A percentile compares a stretch with the other conserved stretches of the same genome.
Conservation (phyloP, 768 basidiomycete species). For the Thelephora ganbajun region DNA sequence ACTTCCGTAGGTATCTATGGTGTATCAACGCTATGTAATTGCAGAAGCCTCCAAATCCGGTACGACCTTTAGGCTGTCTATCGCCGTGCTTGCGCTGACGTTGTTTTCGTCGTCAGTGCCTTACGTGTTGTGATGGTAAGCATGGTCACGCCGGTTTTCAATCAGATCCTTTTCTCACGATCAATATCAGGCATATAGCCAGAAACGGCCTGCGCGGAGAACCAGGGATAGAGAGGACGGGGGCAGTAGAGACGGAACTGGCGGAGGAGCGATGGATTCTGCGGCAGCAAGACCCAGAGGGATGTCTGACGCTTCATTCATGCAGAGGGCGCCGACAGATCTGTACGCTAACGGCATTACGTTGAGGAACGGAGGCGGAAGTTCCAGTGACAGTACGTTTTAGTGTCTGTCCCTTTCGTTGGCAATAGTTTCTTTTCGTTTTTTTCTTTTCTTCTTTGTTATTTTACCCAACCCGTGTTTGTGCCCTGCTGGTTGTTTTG, state of each 20-base stretch:
- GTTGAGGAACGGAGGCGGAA: neutral
- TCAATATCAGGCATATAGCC: conserved; percentile 53
- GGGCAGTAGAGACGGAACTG: conserved; percentile 7
- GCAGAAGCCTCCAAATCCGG: conserved; percentile 83
- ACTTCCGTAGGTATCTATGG: conserved; percentile 90
- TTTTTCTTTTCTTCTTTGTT: too few species aligned
- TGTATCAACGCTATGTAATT: conserved; percentile 84
- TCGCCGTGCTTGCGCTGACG: conserved; percentile 5
- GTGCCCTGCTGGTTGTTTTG: too few species aligned
- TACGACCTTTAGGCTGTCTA: conserved; percentile 18
- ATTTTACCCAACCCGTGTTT: too few species aligned
- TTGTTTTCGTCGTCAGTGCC: conserved; percentile 30
- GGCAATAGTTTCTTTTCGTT: too few species aligned
- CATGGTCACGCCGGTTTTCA: conserved; percentile 3
- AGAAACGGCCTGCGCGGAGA: conserved; percentile 50
- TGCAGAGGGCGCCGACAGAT: conserved; percentile 12
- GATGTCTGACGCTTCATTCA: conserved; percentile 50
- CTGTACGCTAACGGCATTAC: too few species aligned
- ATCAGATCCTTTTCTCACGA: conserved; percentile 7
- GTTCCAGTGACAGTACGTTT: neutral
- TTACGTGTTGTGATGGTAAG: conserved; percentile 75
- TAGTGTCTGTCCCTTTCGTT: conserved; percentile 11
- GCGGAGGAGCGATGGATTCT: conserved; percentile 6
- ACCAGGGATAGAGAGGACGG: conserved; percentile 24
- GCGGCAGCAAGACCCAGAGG: conserved; percentile 42